These are phyloP conservation scores for Blastocladiella britannica DNA, from an alignment of 192 early-diverging fungal species.

Conservation along the genomic window DNA sequence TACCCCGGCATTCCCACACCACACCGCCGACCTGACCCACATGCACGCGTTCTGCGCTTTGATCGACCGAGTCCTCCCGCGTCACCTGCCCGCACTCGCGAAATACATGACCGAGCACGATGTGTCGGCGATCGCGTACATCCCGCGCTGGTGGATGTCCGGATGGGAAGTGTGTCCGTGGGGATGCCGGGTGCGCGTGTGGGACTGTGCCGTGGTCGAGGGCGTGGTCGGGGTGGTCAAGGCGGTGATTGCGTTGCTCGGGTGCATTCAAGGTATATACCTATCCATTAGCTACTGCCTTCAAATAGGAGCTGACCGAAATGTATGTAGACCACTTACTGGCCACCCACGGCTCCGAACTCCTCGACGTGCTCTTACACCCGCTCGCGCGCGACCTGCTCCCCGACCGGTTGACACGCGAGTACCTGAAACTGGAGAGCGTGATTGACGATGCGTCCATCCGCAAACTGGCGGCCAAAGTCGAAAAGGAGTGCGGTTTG, in stretches of 20 bases:
- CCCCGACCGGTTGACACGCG: no score
- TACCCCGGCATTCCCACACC: not conserved
- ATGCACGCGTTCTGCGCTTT: not conserved
- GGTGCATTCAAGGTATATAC: not conserved
- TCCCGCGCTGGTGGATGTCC: not conserved
- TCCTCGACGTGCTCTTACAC: not conserved
- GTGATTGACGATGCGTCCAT: no score
- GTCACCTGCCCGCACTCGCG: not conserved
- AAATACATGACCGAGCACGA: not conserved
- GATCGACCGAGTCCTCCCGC: not conserved
- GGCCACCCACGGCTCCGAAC: not conserved
- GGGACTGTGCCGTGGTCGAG: not conserved
- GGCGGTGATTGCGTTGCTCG: not conserved
- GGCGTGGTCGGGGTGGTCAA: not conserved
- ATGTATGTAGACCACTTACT: not conserved
- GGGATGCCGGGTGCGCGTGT: not conserved
- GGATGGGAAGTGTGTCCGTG: not conserved
- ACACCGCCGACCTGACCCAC: not conserved
- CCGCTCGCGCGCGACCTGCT: slow-evolving; percentile 1
- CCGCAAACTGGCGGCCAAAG: no score
- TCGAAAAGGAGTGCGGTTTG: no score
- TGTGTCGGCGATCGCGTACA: not conserved
- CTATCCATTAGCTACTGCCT: no score
- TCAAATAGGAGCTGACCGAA: not conserved
- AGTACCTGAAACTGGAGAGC: no score